Percentiles rank a stretch among this genome's conserved stretches.
Conservation (phyloP, 306 rosid species). For the Vigna angularis region DNA sequence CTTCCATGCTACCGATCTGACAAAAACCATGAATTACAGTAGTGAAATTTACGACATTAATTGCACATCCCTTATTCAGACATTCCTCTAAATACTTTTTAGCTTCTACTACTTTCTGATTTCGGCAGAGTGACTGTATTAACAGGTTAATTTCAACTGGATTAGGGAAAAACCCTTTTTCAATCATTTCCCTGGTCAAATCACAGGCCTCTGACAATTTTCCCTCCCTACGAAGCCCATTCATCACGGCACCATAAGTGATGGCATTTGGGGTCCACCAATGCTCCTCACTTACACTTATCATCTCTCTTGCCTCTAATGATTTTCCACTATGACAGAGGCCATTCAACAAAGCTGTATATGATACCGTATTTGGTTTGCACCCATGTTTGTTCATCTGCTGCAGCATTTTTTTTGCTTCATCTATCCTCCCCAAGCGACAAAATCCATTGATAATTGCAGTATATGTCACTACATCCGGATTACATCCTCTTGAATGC, state of each 20-base stretch:
- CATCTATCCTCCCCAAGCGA: conserved; percentile 75
- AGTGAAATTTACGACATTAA: conserved; percentile 84
- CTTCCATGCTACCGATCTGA: conserved; percentile 71
- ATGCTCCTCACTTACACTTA: conserved; percentile 76
- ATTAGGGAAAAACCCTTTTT: conserved; percentile 70
- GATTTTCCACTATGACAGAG: conserved; percentile 84
- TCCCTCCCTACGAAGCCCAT: conserved; percentile 84
- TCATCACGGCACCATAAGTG: conserved; percentile 78
- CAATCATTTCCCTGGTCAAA: conserved; percentile 69
- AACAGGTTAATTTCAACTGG: conserved; percentile 86
- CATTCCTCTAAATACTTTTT: conserved; percentile 76
- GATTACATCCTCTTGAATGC: conserved; percentile 72
- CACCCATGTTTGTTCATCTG: conserved; percentile 87
- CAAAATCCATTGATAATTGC: conserved; percentile 77
- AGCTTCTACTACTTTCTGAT: conserved; percentile 73
- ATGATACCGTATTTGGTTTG: conserved; percentile 82
- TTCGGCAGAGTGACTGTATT: conserved; percentile 71
- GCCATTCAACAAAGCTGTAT: conserved; percentile 80
- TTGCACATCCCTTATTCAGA: conserved; percentile 74
- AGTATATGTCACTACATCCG: conserved; percentile 92
- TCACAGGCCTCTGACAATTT: conserved; percentile 81
- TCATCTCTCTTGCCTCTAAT: conserved; percentile 80
- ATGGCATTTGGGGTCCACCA: conserved; percentile 90
- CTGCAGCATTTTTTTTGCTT: conserved; percentile 84
- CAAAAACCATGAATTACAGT: conserved; percentile 88